These are phyloP conservation scores for Hymenoscyphus albidus DNA, from an alignment of 2,329 filamentous ascomycete species.

Conservation along the genomic window DNA sequence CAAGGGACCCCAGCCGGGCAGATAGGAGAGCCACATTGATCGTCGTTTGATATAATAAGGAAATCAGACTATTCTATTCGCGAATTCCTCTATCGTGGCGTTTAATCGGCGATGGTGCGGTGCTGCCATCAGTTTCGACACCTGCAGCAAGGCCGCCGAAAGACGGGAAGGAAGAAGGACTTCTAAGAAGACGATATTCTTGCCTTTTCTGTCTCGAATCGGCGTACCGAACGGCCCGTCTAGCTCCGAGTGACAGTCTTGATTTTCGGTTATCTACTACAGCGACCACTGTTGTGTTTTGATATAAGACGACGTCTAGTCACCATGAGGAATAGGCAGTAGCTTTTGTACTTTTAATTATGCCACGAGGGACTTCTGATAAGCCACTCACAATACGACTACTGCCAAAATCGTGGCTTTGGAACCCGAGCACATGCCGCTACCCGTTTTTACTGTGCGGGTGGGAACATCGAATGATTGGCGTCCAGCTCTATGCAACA, in stretches of 20 bases:
- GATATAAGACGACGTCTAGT: conserved; percentile 1
- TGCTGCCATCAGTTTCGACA: neutral
- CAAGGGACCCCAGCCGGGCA: neutral
- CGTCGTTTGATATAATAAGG: neutral
- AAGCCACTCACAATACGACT: neutral
- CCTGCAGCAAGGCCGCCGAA: neutral
- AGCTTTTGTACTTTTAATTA: neutral
- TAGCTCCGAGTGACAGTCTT: neutral
- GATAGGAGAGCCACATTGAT: neutral
- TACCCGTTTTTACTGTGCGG: neutral
- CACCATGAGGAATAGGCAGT: neutral
- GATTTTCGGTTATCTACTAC: neutral
- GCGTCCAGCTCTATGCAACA: neutral
- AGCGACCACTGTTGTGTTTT: conserved; percentile 6
- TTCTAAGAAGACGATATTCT: neutral
- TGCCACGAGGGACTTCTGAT: neutral
- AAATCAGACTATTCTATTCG: neutral
- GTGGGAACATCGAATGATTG: neutral
- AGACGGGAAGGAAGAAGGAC: conserved; percentile 1
- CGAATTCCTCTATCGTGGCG: neutral
- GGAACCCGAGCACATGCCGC: neutral
- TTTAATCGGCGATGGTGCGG: neutral
- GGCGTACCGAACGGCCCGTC: neutral
- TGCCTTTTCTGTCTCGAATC: neutral
- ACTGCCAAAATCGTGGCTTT: neutral